These are phyloP conservation scores for Aplosporella prunicola DNA, from an alignment of 2,329 filamentous ascomycete species.

Conservation along the genomic window DNA sequence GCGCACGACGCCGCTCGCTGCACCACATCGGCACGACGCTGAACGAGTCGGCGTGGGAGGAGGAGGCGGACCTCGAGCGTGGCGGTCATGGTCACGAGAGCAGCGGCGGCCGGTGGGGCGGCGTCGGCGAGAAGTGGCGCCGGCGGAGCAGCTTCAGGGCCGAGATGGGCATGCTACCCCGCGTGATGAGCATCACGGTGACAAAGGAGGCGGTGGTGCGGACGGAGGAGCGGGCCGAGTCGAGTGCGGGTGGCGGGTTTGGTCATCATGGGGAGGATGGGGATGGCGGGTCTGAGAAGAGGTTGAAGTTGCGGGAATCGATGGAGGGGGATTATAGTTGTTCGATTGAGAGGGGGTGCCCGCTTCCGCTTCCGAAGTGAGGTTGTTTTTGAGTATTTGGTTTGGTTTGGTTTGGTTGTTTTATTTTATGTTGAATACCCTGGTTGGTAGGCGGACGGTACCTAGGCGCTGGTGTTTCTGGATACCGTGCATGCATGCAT, in stretches of 20 bases:
- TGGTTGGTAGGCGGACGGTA: too few relatives aligned
- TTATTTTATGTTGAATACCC: too few relatives aligned
- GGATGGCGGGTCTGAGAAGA: background rate
- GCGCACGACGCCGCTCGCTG: background rate
- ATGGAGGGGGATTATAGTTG: slow-evolving; percentile 2
- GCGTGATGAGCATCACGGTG: slow-evolving; percentile 4
- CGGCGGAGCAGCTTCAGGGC: background rate
- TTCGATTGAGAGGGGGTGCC: too few relatives aligned
- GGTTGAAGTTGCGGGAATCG: background rate
- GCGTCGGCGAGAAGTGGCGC: background rate
- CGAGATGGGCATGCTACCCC: background rate
- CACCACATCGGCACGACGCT: slow-evolving; percentile 1
- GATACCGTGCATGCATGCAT: too few relatives aligned
- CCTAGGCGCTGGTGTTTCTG: too few relatives aligned
- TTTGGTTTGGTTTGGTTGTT: too few relatives aligned
- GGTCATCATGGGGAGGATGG: background rate
- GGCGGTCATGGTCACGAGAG: background rate
- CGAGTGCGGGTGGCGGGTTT: background rate
- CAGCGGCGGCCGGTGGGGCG: background rate
- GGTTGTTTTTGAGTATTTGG: too few relatives aligned
- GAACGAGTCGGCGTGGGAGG: background rate
- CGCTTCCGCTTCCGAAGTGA: too few relatives aligned
- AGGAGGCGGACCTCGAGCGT: background rate
- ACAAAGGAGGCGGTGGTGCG: background rate
- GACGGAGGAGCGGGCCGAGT: slow-evolving; percentile 6